Evolutionary conservation across 2,329 filamentous ascomycete species (phyloP).

Genomic region (Immersiporthe knoxdaviesiana): DNA sequence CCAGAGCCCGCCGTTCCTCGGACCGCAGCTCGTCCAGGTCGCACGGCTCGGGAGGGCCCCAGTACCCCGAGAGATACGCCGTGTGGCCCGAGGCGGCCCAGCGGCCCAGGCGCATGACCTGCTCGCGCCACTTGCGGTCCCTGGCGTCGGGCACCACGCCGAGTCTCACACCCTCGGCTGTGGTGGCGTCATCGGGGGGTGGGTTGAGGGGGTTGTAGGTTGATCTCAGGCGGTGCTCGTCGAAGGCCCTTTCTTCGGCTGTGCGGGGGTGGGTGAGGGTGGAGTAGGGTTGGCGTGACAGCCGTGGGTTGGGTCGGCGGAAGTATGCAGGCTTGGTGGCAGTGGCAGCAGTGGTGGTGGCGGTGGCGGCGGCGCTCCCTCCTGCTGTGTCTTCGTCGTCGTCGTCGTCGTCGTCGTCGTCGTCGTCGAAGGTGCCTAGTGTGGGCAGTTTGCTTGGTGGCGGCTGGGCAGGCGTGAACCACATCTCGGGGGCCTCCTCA

Average conservation of each 20-base stretch:
- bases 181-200: constrained; percentile 15
- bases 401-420: neutral
- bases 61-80: neutral
- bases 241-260: neutral
- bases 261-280: neutral
- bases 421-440: neutral
- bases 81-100: constrained; percentile 5
- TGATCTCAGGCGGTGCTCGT: neutral
- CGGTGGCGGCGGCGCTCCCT: neutral
- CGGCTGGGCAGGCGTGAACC: neutral
- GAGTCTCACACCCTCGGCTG: constrained; percentile 21
- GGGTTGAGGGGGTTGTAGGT: constrained; percentile 18
- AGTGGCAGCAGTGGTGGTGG: neutral
- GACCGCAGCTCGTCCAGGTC: constrained; percentile 10
- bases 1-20: neutral
- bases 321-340: neutral
- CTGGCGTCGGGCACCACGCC: constrained; percentile 18
- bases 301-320: no score
- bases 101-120: constrained; percentile 24
- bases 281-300: neutral
- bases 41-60: constrained; percentile 3
- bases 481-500: neutral
- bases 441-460: neutral
- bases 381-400: neutral
- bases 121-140: constrained; percentile 24